Evolutionary conservation across 2,329 filamentous ascomycete species (phyloP).

Genomic region (Ambrosiella beaveri): DNA sequence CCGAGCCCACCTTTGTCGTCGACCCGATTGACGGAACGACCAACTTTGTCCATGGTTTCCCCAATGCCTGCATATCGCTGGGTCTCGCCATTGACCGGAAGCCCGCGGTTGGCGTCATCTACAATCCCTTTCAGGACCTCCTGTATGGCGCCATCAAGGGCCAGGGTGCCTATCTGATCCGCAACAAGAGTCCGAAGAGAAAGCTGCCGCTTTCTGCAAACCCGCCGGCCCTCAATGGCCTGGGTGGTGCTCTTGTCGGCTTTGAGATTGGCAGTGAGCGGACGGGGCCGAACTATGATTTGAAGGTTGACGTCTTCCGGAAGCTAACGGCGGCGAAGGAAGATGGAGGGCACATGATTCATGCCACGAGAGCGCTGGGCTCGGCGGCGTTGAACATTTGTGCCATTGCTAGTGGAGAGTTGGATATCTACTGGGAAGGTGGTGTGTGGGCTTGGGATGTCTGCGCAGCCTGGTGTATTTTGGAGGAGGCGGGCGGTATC

Average conservation of each 20-base stretch:
- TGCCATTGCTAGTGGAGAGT: slow-evolving; percentile 49
- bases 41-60: slow-evolving; percentile 65
- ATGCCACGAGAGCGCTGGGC: slow-evolving; percentile 52
- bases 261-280: slow-evolving; percentile 60
- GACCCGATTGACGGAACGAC: slow-evolving; percentile 73
- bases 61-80: slow-evolving; percentile 59
- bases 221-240: slow-evolving; percentile 38
- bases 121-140: slow-evolving; percentile 57
- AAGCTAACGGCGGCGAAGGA: slow-evolving; percentile 40
- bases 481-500: slow-evolving; percentile 55
- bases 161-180: slow-evolving; percentile 43
- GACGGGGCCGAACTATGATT: slow-evolving; percentile 50
- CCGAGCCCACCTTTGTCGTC: slow-evolving; percentile 58
- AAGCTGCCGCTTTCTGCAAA: slow-evolving; percentile 14
- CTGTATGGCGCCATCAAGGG: slow-evolving; percentile 55
- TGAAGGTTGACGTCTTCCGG: slow-evolving; percentile 50
- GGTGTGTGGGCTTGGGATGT: slow-evolving; percentile 80
- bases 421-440: slow-evolving; percentile 68
- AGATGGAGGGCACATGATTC: slow-evolving; percentile 57
- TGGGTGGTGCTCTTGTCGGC: slow-evolving; percentile 48
- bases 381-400: slow-evolving; percentile 62
- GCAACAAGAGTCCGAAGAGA: slow-evolving; percentile 15
- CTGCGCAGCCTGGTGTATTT: slow-evolving; percentile 62
- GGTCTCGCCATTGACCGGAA: slow-evolving; percentile 46
- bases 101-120: slow-evolving; percentile 57